A percentile compares a stretch with the other conserved stretches of the same genome.
Conservation (phyloP, 805 yeast species). For the Pichia rugopelliculosa region DNA sequence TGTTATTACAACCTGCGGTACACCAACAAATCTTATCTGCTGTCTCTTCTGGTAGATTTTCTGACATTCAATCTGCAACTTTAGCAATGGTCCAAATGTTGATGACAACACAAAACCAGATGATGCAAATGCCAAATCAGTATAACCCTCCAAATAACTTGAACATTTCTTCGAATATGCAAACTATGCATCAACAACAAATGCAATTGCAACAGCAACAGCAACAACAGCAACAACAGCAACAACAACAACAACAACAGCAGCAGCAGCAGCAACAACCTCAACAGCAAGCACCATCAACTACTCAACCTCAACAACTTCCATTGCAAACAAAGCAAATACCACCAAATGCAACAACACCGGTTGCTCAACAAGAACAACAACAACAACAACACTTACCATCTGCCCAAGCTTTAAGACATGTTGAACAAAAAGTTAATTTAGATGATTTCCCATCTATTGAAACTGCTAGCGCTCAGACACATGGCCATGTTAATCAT, state of each 20-base stretch:
- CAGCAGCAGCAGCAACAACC: conserved; percentile 15
- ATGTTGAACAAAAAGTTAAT: conserved; percentile 5
- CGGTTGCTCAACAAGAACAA: conserved; percentile 4
- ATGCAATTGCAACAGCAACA: conserved; percentile 15
- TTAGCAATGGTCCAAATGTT: conserved; percentile 28
- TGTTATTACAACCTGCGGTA: conserved; percentile 19
- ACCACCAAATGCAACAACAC: conserved; percentile 11
- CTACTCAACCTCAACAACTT: conserved; percentile 11
- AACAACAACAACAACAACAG: neutral
- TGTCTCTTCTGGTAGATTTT: conserved; percentile 29
- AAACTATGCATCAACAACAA: conserved; percentile 15
- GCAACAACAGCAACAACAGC: conserved; percentile 17
- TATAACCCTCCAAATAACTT: conserved; percentile 1
- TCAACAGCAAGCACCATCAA: conserved; percentile 14
- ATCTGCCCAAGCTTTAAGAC: conserved; percentile 2
- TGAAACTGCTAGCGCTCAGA: conserved; percentile 10
- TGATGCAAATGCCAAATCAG: conserved; percentile 15
- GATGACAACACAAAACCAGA: conserved; percentile 19
- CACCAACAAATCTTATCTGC: conserved; percentile 26
- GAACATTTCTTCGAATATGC: conserved; percentile 13
- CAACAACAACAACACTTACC: neutral
- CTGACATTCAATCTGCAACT: conserved; percentile 26
- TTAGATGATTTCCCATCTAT: conserved; percentile 22
- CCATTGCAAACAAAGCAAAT: conserved; percentile 18
- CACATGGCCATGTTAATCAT: conserved; percentile 7